phyloP scores from a whole-genome alignment of 1,284 basidiomycete species.

The Microbotryum intermedium region DNA sequence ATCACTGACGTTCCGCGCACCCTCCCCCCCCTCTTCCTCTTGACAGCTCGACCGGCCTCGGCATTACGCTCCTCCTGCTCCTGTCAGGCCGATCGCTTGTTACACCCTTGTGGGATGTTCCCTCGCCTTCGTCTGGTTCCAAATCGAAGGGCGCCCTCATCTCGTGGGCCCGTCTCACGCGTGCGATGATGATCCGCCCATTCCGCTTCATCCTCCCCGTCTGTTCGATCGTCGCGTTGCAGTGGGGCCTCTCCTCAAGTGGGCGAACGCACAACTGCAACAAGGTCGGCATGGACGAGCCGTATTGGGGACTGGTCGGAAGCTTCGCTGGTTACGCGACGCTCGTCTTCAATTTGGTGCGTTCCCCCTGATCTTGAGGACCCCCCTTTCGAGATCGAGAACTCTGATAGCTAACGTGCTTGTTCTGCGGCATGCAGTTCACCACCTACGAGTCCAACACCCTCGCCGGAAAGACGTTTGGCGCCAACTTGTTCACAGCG shows the following conservation, averaged over 20 bases:
- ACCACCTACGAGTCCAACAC: constrained; percentile 36
- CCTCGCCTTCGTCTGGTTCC: constrained; percentile 18
- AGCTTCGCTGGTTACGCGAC: constrained; percentile 36
- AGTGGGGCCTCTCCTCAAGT: constrained; percentile 37
- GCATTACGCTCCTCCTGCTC: constrained; percentile 35
- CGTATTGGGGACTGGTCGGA: constrained; percentile 36
- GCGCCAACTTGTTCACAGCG: constrained; percentile 37
- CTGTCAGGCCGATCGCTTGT: constrained; percentile 35
- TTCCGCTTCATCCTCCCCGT: constrained; percentile 39
- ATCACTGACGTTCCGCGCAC: background rate
- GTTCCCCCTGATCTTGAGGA: background rate
- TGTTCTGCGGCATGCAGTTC: constrained; percentile 26
- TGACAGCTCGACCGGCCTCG: constrained; percentile 34
- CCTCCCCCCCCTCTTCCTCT: background rate
- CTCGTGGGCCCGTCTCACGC: constrained; percentile 36
- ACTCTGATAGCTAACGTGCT: background rate
- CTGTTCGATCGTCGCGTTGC: constrained; percentile 34
- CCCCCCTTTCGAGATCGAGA: background rate
- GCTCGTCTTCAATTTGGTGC: constrained; percentile 35
- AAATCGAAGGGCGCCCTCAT: constrained; percentile 31
- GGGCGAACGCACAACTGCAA: constrained; percentile 36
- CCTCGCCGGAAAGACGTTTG: constrained; percentile 35
- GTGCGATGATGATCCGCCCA: constrained; percentile 36
- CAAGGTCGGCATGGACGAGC: constrained; percentile 37
- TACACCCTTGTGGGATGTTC: constrained; percentile 37